phyloP scores from a whole-genome alignment of 176 grass and related monocot species.

The Bromus sterilis region DNA sequence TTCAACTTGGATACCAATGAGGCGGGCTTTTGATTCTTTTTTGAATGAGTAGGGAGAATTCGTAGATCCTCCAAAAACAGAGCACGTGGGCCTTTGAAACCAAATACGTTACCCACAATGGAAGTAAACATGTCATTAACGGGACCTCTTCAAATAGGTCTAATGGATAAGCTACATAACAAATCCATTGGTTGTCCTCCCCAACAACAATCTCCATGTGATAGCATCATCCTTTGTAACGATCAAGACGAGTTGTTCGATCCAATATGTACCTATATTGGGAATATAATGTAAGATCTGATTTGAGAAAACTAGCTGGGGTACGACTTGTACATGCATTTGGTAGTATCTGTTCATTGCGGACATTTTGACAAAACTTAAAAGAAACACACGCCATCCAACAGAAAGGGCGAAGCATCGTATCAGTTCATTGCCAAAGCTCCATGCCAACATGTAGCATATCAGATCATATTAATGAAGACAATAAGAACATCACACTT shows the following conservation, averaged over 20 bases:
- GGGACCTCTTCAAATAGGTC: neutral
- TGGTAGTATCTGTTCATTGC: too few relatives aligned
- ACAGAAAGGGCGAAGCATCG: neutral
- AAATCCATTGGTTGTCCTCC: neutral
- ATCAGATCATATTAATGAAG: neutral
- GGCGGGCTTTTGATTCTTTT: too few relatives aligned
- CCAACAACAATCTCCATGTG: neutral
- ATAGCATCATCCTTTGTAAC: slow-evolving; percentile 7
- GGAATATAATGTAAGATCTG: neutral
- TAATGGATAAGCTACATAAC: neutral
- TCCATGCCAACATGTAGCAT: neutral
- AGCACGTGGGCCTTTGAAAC: too few relatives aligned
- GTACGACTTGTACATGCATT: too few relatives aligned
- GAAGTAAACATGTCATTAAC: too few relatives aligned
- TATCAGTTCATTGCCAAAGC: neutral
- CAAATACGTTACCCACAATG: neutral
- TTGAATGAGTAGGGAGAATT: too few relatives aligned
- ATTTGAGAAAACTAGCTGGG: neutral
- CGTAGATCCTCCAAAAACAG: too few relatives aligned
- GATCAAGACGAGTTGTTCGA: too few relatives aligned
- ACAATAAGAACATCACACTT: neutral
- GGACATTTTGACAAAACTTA: neutral
- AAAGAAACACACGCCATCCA: neutral
- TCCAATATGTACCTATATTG: too few relatives aligned
- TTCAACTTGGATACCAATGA: neutral